Base-by-base conservation (phyloP, 2,329 filamentous ascomycete genomes). In the Didymella lethalis region DNA sequence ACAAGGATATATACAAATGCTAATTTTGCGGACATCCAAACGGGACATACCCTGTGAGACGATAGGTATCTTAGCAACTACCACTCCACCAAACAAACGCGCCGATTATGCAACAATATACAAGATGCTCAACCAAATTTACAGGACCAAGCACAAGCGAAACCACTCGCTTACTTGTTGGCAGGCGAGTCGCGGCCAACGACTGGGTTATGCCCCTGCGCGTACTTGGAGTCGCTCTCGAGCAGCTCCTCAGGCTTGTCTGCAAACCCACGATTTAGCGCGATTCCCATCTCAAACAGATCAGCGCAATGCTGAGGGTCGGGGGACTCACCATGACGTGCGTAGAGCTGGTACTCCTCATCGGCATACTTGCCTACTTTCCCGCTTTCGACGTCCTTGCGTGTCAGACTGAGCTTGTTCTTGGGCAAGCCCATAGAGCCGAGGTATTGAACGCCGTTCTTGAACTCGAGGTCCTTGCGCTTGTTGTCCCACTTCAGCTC, bases 391-490 rank as follows among this genome's bases (percentile, higher is more conserved):
- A 89, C 86, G 20, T 89, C 85, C 66, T 82, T 80, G 59, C 86
- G 78, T 3, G 82, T 84, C 59, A 88, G 73, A 14, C 70, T 74
- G 52, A 86, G 78, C 74, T 87, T 86, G 56, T 77, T 79, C 79
- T 83, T 85, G 54, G 80, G 81, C 66, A 88, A 76, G 46, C 87
- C 87, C 87, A 89, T 89, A 41, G 84, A 86, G 25, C 80, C 81
- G 23, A 89, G 77, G 70, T 83, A 89, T 2, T 75, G 64, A 14
- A 89, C 79, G 6, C 80, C 86, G 61, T 96, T 88, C 73, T 83
- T 89, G 92, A 93, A 97, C 77, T 97, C 93, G 16, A 84, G 69
- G 5, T 93, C 89, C 79, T 92, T 90, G 63, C 93, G 83, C 67
- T 83, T 83, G 56, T 75, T 80, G 72, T 89, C 87, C 93, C 93